A percentile compares a stretch with the other conserved stretches of the same genome.
phyloP scores from a whole-genome alignment of 2,329 filamentous ascomycete genomes.

The Aspergillus melleus region DNA sequence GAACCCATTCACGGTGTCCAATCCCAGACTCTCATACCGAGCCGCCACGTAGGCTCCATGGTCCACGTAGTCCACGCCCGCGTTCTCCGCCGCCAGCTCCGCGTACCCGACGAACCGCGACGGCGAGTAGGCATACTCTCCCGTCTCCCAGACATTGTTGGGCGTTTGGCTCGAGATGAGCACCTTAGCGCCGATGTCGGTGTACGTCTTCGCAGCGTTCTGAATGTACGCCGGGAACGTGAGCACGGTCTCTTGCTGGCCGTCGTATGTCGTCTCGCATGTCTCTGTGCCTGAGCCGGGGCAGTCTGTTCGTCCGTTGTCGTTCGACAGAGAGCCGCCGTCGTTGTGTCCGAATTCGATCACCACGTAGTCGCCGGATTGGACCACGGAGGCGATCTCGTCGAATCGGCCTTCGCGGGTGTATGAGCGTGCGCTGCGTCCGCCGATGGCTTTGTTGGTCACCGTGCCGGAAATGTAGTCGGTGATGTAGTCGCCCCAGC shows the following conservation, averaged over 20 bases:
- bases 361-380: conserved; percentile 64
- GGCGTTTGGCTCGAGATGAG: conserved; percentile 61
- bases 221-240: conserved; percentile 63
- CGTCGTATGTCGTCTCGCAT: conserved; percentile 55
- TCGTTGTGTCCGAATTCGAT: conserved; percentile 76
- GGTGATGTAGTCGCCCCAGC: conserved; percentile 65
- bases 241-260: conserved; percentile 55
- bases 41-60: conserved; percentile 61
- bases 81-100: conserved; percentile 45
- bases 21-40: conserved; percentile 54
- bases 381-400: conserved; percentile 54
- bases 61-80: conserved; percentile 57
- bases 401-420: conserved; percentile 66
- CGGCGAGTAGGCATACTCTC: conserved; percentile 50
- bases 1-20: conserved; percentile 50
- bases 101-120: conserved; percentile 60
- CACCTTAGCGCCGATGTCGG: conserved; percentile 60
- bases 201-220: conserved; percentile 56
- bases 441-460: conserved; percentile 65
- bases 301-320: conserved; percentile 65
- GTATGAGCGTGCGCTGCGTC: conserved; percentile 66
- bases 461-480: conserved; percentile 52
- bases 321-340: conserved; percentile 57
- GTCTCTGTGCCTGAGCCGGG: conserved; percentile 54
- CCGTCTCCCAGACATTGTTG: conserved; percentile 63